These are phyloP conservation scores for Rhodosporidiobolus odoratus DNA, from an alignment of 768 basidiomycete species.

Conservation along the genomic window DNA sequence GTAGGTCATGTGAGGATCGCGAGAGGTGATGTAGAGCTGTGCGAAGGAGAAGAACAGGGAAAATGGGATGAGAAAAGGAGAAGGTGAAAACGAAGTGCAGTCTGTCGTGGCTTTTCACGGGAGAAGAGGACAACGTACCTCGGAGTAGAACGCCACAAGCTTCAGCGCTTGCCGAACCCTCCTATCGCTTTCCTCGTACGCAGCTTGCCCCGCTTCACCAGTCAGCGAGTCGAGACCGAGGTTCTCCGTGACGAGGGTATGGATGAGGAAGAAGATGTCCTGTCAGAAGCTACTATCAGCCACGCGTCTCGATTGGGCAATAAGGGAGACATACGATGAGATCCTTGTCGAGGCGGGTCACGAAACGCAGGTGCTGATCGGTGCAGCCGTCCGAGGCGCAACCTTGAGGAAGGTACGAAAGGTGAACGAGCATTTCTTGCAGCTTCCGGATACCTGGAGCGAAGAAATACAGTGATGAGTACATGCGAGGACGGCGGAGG, in stretches of 20 bases:
- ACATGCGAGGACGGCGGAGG: too few relatives aligned
- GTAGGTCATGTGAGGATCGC: conserved; percentile 15
- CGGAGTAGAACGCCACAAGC: conserved; percentile 19
- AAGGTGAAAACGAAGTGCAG: neutral
- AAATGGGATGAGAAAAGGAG: neutral
- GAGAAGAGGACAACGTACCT: neutral
- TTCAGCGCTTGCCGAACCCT: conserved; percentile 19
- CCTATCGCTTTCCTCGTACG: conserved; percentile 13
- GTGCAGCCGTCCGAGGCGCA: conserved; percentile 13
- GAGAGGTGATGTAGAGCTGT: conserved; percentile 7
- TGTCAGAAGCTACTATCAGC: neutral
- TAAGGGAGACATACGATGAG: conserved; percentile 1
- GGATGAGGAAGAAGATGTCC: conserved; percentile 17
- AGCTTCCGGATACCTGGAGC: neutral
- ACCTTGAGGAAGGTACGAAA: conserved; percentile 1
- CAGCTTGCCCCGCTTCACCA: neutral
- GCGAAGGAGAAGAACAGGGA: neutral
- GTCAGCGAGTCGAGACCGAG: neutral
- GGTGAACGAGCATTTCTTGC: conserved; percentile 21
- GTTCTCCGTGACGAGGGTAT: conserved; percentile 13
- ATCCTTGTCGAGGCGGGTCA: conserved; percentile 15
- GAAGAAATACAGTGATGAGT: neutral
- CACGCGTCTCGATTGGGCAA: neutral
- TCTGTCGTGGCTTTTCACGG: neutral
- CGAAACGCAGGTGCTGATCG: conserved; percentile 18